Percentiles rank a stretch among this genome's conserved stretches.
phyloP scores from a whole-genome alignment of 768 basidiomycete species.

The Pisolithus tinctorius region DNA sequence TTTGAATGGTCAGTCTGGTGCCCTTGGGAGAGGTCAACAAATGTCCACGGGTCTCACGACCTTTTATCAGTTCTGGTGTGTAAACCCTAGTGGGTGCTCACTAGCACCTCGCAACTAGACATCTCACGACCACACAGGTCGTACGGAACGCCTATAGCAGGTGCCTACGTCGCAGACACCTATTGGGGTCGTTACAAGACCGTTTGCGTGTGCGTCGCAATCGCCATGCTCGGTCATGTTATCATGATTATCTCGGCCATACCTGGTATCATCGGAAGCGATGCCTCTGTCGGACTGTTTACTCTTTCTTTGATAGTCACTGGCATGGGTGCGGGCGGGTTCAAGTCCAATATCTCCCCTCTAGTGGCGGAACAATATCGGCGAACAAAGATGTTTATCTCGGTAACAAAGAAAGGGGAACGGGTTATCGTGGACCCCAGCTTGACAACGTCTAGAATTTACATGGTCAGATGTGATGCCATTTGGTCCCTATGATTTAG shows the following conservation, averaged over 20 bases:
- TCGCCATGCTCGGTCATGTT: slow-evolving; percentile 59
- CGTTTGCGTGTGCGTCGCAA: slow-evolving; percentile 48
- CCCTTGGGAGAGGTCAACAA: slow-evolving; percentile 59
- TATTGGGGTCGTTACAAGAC: slow-evolving; percentile 73
- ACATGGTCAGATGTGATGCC: slow-evolving; percentile 45
- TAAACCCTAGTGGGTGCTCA: background rate
- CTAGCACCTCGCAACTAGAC: background rate
- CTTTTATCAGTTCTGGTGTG: slow-evolving; percentile 65
- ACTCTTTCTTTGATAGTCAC: slow-evolving; percentile 56
- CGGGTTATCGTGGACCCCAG: slow-evolving; percentile 70
- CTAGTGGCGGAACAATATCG: slow-evolving; percentile 74
- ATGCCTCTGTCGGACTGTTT: slow-evolving; percentile 46
- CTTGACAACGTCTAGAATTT: slow-evolving; percentile 61
- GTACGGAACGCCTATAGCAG: slow-evolving; percentile 59
- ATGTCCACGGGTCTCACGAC: slow-evolving; percentile 67
- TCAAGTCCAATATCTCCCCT: slow-evolving; percentile 75
- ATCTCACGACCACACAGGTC: slow-evolving; percentile 34
- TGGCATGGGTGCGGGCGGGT: slow-evolving; percentile 52
- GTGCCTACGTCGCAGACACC: slow-evolving; percentile 70
- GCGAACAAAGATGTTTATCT: slow-evolving; percentile 46
- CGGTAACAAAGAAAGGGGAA: slow-evolving; percentile 48
- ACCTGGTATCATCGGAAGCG: slow-evolving; percentile 56
- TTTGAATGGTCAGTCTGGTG: slow-evolving; percentile 52
- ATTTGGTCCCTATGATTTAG: background rate
- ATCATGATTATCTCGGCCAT: slow-evolving; percentile 61